Evolutionary conservation across 106 monocot species (phyloP), one percentile per base, ranked within the genome.

Genomic region (Dioscorea alata): DNA sequence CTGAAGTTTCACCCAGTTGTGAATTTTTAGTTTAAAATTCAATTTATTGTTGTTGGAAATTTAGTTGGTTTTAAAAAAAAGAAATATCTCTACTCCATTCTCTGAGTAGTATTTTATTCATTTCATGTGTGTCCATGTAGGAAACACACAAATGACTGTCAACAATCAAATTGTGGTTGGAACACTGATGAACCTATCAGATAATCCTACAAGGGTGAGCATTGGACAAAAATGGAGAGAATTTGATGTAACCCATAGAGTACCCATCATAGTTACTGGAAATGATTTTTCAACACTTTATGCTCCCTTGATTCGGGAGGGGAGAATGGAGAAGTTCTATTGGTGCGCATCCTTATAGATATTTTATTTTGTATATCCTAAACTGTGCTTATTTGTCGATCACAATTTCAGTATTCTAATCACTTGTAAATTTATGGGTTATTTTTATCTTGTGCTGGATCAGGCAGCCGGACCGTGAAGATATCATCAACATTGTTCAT

Each of bases 151-250:
- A 83, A 86, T 85, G 88, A 95, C 94, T 7, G 94, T 95, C 57
- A 95, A 95, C 83, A 95, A 91, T 72, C 94, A 95, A 82, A 95
- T 95, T 50, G 91, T 91, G 65, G 88, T 84, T 48, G 94, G 94
- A 77, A 91, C 94, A 4, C 65, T 95, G 34, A 95, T 95, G 94
- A 91, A 95, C 50, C 71, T 95, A 53, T 71, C 85, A 56, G 94
- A 95, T 70, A 95, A 95, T 75, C 94, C 91, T 34, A 88, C 80
- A 63, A 83, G 90, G 74, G 94, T 95, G 20, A 95, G 94, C 78
- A 78, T 88, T 61, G 94, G 90, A 21, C 94, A 91, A 69, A 85
- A 79, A 33, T 95, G 94, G 94, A 88, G 94, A 80, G 94, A 85
- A 64, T 83, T 88, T 57, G 94, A 95, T 82, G 70, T 91, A 24